Evolutionary conservation across 75 land plant species (phyloP), one percentile per base, ranked within the genome.

Genomic region (Pinus taeda): DNA sequence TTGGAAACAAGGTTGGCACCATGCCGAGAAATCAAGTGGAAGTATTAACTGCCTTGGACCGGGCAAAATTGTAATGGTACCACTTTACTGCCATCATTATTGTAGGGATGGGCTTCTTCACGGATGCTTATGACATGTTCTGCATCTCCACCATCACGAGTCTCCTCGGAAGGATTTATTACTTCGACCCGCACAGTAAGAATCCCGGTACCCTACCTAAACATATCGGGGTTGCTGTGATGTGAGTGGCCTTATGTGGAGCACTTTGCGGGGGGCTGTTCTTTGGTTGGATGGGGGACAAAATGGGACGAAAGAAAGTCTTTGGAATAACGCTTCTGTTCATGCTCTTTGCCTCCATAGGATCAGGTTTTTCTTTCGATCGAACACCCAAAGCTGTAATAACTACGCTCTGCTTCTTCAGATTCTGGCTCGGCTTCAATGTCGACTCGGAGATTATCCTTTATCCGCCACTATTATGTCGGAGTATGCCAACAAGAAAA

Each of bases 31-130:
- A 33, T 59, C 71, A 61, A 57, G 36, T 79, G 11, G 80, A 79
- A 57, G 84, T 82, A 22, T 78, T 82, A 5, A 73, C 4, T 7
- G 67, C 84, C 29, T 67, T 82, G 78, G 84, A 82, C 57, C 22
- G 59, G 37, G 84, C 83, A 3, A 81, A 55, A 78, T 81, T 84
- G 79, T 84, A 83, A 67, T 81, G 67, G 85, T 83, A 82, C 83
- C 77, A 75, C 24, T 91, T 91, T 83, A 89, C 89, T 13, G 85
- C 93, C 3, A 83, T 91, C 33, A 75, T 91, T 5, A 90, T 91
- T 39, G 92, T 92, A n/a, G 93, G 93, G 8, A 91, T 91, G 93
- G 93, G 93, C 3, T 91, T 91, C 83, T 91, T 91, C 85, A 91
- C 91, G 49, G 93, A 91, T 57, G 93, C 93, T 0, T 91, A 91